A percentile compares a stretch with the other conserved stretches of the same genome.
Evolutionary conservation across 257 asterid species (phyloP).

Genomic region (Gardenia jasminoides): DNA sequence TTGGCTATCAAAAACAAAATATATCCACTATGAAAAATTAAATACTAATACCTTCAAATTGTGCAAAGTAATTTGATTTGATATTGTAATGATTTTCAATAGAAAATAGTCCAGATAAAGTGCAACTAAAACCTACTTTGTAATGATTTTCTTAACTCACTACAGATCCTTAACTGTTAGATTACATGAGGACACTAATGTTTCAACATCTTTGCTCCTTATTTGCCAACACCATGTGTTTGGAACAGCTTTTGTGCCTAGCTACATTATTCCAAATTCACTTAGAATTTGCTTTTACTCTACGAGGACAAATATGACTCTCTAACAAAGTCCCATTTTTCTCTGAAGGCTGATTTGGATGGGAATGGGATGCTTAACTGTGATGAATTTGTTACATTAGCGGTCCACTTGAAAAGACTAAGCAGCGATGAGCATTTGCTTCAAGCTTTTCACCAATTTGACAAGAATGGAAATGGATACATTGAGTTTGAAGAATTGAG

Average conservation of each 20-base stretch:
- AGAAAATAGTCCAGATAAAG: too few relatives aligned
- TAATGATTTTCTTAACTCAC: too few relatives aligned
- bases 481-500: slow-evolving; percentile 80
- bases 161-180: too few relatives aligned
- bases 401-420: slow-evolving; percentile 64
- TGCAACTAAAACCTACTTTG: too few relatives aligned
- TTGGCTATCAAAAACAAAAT: too few relatives aligned
- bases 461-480: slow-evolving; percentile 63
- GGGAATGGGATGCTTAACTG: slow-evolving; percentile 68
- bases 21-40: too few relatives aligned
- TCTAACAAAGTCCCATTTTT: too few relatives aligned
- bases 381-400: slow-evolving; percentile 69
- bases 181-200: too few relatives aligned
- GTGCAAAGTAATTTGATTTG: too few relatives aligned
- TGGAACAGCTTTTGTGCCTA: not conserved
- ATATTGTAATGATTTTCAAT: too few relatives aligned
- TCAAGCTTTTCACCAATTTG: slow-evolving; percentile 60
- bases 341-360: slow-evolving; percentile 58
- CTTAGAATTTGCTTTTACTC: not conserved
- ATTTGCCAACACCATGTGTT: not conserved
- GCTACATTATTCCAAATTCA: too few relatives aligned
- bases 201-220: not conserved
- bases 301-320: not conserved
- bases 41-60: too few relatives aligned
- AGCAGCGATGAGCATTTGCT: slow-evolving; percentile 59